Evolutionary conservation across 371 early-diverging fungal species (phyloP), one percentile per base, ranked within the genome.

Genomic region (Mortierella sp.): DNA sequence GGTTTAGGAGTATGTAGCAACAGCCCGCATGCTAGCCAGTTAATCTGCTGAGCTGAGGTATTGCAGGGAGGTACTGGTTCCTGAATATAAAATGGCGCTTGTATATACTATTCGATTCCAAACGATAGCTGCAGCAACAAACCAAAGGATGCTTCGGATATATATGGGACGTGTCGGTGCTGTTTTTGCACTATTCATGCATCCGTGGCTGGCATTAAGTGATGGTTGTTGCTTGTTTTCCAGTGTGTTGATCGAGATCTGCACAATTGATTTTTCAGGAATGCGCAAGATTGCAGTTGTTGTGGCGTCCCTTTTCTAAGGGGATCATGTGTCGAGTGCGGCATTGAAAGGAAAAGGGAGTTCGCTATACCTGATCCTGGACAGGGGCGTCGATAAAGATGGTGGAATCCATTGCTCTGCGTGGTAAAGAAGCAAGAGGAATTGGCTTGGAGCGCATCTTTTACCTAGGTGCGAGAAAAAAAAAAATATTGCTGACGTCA

Each of bases 381-480:
- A 68, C 68, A 66, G 80, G 75, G 51, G 80, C 80, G 75, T 79
- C 80, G 69, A 79, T 79, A 63, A 79, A 79, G 80, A 79, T 72
- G 69, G 58, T 74, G 60, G 72, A 72, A 64, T 74, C 74, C 74
- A 74, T 74, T 68, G 69, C 68, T 74, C 69, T 58, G 66, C 60
- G 72, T 72, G 65, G 72, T 72, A 51, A 65, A 65, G 66, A 72
- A 62, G 35, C 49, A 70, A 62, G 37, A 39, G 28, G 16, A 39
- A 22, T 16, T 51, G 22, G 22, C 55, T n/a, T 32, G n/a, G 57
- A n/a, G 37, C 45, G 45, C 40, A 59, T 28, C 49, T 47, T 65
- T 40, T 68, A 57, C n/a, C 22, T 14, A 9, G 39, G 18, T 16
- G 4, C 11, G 47, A 18, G 18, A 49, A 22, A 51, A 51, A 51